Conservation (phyloP, 305 asterid species). For the Euphrasia arctica region DNA sequence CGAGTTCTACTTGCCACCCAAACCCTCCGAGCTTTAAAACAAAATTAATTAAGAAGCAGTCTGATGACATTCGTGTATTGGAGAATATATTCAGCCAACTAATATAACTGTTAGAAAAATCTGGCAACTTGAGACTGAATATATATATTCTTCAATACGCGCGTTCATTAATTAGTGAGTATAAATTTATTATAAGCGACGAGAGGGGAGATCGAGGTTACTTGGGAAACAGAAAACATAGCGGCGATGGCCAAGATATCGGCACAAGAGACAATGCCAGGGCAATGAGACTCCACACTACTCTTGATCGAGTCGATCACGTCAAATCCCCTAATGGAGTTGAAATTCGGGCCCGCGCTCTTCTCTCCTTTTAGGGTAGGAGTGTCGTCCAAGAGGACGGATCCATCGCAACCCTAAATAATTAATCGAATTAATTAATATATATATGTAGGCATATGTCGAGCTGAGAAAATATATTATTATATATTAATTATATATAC, state of each 20-base stretch:
- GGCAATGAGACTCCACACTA: not conserved
- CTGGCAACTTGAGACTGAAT: too few species aligned
- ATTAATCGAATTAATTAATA: too few species aligned
- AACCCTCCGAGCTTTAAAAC: not conserved
- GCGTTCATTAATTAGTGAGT: too few species aligned
- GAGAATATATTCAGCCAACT: too few species aligned
- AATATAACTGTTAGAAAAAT: too few species aligned
- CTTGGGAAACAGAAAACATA: conserved; percentile 30
- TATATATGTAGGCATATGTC: too few species aligned
- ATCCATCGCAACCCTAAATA: not conserved
- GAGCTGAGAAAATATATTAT: too few species aligned
- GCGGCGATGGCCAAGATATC: conserved; percentile 5
- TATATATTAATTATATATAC: not conserved
- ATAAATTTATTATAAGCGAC: too few species aligned
- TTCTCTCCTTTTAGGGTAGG: conserved; percentile 39
- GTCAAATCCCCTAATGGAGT: not conserved
- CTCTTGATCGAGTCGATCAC: not conserved
- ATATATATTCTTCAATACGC: too few species aligned
- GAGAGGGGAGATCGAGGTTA: conserved; percentile 19
- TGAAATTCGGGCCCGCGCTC: not conserved
- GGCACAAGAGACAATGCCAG: not conserved
- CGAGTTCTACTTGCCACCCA: not conserved
- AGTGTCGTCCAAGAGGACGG: conserved; percentile 46
- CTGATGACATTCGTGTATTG: too few species aligned
- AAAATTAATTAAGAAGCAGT: not conserved